phyloP scores from a whole-genome alignment of 2,329 filamentous ascomycete species.

The Claviceps citrina region DNA sequence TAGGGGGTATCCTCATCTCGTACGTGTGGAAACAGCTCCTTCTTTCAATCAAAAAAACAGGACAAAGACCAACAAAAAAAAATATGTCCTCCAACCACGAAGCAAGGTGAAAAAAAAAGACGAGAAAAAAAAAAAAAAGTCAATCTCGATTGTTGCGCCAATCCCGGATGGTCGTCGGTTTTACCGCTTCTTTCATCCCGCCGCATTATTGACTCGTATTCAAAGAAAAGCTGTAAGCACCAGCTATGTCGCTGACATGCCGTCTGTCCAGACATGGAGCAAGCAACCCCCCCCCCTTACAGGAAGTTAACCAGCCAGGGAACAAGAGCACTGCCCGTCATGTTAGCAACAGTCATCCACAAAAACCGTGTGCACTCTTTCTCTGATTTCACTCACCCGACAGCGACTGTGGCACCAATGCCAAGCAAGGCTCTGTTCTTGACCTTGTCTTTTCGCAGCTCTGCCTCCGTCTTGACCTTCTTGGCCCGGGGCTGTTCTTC shows the following conservation, averaged over 20 bases:
- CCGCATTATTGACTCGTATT: background rate
- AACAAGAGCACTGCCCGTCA: slow-evolving; percentile 25
- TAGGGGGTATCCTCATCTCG: slow-evolving; percentile 6
- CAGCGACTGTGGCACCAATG: slow-evolving; percentile 69
- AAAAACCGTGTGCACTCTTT: background rate
- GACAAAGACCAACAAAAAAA: background rate
- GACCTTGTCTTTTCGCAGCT: slow-evolving; percentile 73
- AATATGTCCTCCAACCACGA: background rate
- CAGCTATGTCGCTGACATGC: background rate
- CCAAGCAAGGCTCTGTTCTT: slow-evolving; percentile 75
- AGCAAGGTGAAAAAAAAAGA: background rate
- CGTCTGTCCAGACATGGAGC: background rate
- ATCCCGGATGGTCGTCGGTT: background rate
- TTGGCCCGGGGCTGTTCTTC: slow-evolving; percentile 43
- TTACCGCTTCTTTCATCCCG: background rate
- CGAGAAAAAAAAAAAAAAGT: background rate
- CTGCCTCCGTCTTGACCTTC: slow-evolving; percentile 65
- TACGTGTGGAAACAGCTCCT: background rate
- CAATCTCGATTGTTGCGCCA: slow-evolving; percentile 1
- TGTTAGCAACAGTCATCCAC: slow-evolving; percentile 6
- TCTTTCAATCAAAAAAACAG: background rate
- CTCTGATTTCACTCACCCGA: slow-evolving; percentile 77
- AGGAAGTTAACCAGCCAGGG: slow-evolving; percentile 38
- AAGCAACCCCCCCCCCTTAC: slow-evolving; percentile 14
- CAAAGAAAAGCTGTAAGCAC: slow-evolving; percentile 1